phyloP scores from a whole-genome alignment of 139 green algal species.

The Haematococcus sp. region DNA sequence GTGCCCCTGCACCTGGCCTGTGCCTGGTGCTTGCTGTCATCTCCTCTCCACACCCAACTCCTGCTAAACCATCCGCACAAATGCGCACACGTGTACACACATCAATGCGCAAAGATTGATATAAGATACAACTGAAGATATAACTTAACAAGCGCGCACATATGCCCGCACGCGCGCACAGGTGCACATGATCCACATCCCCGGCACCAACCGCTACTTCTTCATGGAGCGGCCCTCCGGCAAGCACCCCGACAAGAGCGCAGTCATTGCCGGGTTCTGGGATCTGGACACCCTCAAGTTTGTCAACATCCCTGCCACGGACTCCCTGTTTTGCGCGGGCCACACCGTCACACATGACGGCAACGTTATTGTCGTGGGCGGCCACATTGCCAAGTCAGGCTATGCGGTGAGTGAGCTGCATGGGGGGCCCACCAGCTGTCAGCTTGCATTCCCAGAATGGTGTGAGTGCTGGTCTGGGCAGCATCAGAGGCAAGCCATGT shows the following conservation, averaged over 20 bases:
- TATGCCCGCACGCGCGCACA: background rate
- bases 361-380: constrained; percentile 24
- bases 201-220: constrained; percentile 25
- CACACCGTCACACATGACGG: constrained; percentile 11
- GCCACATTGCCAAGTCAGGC: constrained; percentile 32
- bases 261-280: constrained; percentile 26
- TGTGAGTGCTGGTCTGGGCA: background rate
- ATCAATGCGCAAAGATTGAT: too few species aligned
- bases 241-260: constrained; percentile 36
- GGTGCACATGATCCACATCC: constrained; percentile 29
- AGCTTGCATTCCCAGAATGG: too few species aligned
- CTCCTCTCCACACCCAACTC: too few species aligned
- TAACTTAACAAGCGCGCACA: too few species aligned
- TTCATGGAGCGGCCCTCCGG: constrained; percentile 36
- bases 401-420: constrained; percentile 8
- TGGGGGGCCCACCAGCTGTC: background rate
- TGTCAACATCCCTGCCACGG: constrained; percentile 26
- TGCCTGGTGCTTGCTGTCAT: too few species aligned
- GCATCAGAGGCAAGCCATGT: constrained; percentile 1
- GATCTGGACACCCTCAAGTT: constrained; percentile 28
- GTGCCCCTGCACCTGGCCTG: too few species aligned
- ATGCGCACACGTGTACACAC: too few species aligned
- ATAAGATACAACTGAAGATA: too few species aligned
- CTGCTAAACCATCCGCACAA: too few species aligned
- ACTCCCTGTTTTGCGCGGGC: constrained; percentile 32